phyloP scores from a whole-genome alignment of 441 rosid genomes.

The Codiaeum variegatum region DNA sequence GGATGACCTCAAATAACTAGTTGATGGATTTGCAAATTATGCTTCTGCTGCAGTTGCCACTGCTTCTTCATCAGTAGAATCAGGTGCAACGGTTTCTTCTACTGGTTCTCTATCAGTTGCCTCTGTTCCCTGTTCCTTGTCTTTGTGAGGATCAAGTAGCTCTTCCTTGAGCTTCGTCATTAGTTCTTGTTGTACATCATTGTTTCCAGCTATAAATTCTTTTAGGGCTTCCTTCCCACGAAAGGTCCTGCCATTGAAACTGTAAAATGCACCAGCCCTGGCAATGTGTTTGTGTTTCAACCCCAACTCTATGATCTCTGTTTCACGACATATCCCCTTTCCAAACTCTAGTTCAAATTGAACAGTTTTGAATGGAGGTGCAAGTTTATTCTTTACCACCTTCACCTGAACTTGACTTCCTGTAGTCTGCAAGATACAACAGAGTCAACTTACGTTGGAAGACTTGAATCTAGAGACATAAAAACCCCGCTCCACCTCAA shows the following conservation, averaged over 20 bases:
- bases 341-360: conserved; percentile 91
- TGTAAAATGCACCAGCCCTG: conserved; percentile 44
- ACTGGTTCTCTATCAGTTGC: conserved; percentile 29
- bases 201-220: conserved; percentile 44
- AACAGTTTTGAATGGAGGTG: conserved; percentile 84
- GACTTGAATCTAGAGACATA: neutral
- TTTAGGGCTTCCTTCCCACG: conserved; percentile 75
- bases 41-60: conserved; percentile 52
- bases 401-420: conserved; percentile 80
- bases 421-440: conserved; percentile 43
- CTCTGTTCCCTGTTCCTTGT: conserved; percentile 29
- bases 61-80: conserved; percentile 70
- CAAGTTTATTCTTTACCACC: conserved; percentile 91
- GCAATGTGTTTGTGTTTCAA: conserved; percentile 58
- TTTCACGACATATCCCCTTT: conserved; percentile 71
- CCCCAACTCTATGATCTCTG: conserved; percentile 71
- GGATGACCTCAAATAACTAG: conserved; percentile 7
- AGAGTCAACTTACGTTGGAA: neutral
- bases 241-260: conserved; percentile 42
- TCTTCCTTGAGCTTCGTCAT: conserved; percentile 53
- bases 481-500: neutral
- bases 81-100: conserved; percentile 43
- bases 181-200: conserved; percentile 54
- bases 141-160: conserved; percentile 32
- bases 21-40: conserved; percentile 15